Percentiles rank a stretch among this genome's conserved stretches.
These are phyloP conservation scores for Aspergillus intermedius DNA, from an alignment of 2,329 filamentous ascomycete genomes.

Conservation along the genomic window DNA sequence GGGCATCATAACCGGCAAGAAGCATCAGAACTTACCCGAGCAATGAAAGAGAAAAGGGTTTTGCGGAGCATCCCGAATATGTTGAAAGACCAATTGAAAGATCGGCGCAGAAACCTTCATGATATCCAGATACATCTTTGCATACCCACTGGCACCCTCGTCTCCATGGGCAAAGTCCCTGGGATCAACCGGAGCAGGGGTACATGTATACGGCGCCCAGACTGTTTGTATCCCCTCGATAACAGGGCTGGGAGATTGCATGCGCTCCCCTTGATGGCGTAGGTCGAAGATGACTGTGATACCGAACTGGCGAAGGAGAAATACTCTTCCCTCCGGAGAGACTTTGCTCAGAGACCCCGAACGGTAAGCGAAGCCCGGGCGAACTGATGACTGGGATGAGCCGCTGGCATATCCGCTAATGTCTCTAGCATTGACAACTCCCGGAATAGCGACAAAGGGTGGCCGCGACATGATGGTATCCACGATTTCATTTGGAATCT, in stretches of 20 bases:
- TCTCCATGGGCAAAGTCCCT: conserved; percentile 40
- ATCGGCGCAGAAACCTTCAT: conserved; percentile 55
- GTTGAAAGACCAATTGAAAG: conserved; percentile 54
- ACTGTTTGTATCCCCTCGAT: conserved; percentile 53
- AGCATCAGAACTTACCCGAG: conserved; percentile 18
- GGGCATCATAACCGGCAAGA: neutral
- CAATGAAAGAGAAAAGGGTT: conserved; percentile 62
- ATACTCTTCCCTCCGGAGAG: conserved; percentile 47
- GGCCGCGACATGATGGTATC: neutral
- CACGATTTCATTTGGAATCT: conserved; percentile 1
- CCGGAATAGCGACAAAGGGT: conserved; percentile 9
- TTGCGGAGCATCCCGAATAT: conserved; percentile 46
- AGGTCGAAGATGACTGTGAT: conserved; percentile 65
- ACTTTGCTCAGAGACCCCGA: conserved; percentile 60
- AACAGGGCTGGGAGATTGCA: conserved; percentile 41
- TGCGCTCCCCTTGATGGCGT: conserved; percentile 48
- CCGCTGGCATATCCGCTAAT: conserved; percentile 36
- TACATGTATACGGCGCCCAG: conserved; percentile 45
- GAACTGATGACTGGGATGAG: neutral
- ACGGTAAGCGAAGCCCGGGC: conserved; percentile 54
- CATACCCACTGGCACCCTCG: conserved; percentile 57
- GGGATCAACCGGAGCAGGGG: conserved; percentile 20
- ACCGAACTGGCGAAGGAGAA: conserved; percentile 47
- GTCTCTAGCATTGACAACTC: conserved; percentile 24
- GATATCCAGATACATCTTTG: conserved; percentile 62